Evolutionary conservation across 495 filamentous ascomycete species (phyloP), one percentile per base, ranked within the genome.

Genomic region (Halenospora varia): DNA sequence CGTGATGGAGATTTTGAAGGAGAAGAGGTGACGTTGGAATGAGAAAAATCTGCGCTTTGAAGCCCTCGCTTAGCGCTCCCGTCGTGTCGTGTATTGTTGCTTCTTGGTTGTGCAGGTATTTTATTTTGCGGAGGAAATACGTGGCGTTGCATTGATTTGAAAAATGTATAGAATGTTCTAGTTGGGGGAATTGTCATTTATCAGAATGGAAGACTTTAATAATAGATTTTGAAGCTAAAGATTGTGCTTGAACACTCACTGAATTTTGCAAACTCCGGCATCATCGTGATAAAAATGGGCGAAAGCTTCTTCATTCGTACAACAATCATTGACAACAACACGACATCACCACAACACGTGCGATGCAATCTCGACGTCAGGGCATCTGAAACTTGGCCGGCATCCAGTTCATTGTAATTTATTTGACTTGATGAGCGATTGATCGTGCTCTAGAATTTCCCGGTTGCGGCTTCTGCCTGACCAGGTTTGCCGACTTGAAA

Each of bases 21-120:
- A 10, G 47, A 25, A 9, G 47, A 49, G n/a, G 19, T 13, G 23
- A 24, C 9, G 47, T 49, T 49, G 47, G 23, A 23, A 25, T 49
- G 19, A 13, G 19, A 49, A 49, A 49, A 49, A 20, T 49, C 25
- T 49, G 47, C 26, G 55, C 55, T 51, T 48, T 40, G 20, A 48
- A 26, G 51, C 23, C 2, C 45, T 59, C 57, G 57, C 57, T 59
- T 59, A 53, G 18, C 15, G 24, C 9, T 39, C 56, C 23, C 19
- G 39, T 19, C 22, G 40, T 24, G 26, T 0, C 39, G 13, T 3
- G 18, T 15, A n/a, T n/a, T 45, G 42, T 15, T 45, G 42, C 11
- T 45, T 45, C 42, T 45, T 15, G 42, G 42, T 4, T 17, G 18
- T 45, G 29, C 40, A 47, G 52, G 17, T 48, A 19, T 48, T 46